Evolutionary conservation across 2,329 filamentous ascomycete genomes (phyloP), one percentile per base, ranked within the genome.

Genomic region (Aspergillus thermomutatus): DNA sequence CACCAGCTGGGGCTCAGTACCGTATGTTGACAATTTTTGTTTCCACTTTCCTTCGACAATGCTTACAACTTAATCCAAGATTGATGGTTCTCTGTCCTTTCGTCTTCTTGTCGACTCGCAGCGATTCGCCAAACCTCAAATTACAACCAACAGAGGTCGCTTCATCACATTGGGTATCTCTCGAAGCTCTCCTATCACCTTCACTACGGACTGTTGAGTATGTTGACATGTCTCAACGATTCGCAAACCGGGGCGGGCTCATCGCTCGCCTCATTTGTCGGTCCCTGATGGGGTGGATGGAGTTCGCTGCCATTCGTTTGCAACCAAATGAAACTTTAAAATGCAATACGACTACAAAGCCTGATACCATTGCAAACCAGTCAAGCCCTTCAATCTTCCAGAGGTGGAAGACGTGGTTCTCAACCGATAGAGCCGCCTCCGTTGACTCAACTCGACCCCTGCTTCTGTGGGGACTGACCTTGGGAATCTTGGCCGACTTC

Each of bases 41-140:
- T 37, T 37, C 5, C 31, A 7, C 2, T 17, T 37, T 17, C 14
- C 31, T 37, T 17, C 31, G 31, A 17, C 17, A 37, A 37, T 17
- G 14, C 31, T 37, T 37, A 37, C 31, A 37, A 6, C 14, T 14
- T 37, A 10, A 3, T 37, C 40, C 55, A 61, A 85, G 84, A 8
- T 72, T 89, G 25, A 87, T 89, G 84, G 85, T 89, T 3, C 77
- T 89, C 7, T 89, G 86, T 65, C 87, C 87, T 0, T 88, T 86
- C 69, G 78, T 89, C 46, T 89, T 87, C 69, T 74, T 90, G 25
- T 73, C 85, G 54, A 87, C 83, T 2, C 79, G 78, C 19, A 80
- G 81, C 27, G 75, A 79, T 25, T 75, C 83, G 4, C 84, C 86
- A 4, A 72, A 80, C 1, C 76, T 89, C 41, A 79, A 79, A 48